Base-by-base conservation (phyloP, 495 filamentous ascomycete genomes). In the Daldinia bambusicola region DNA sequence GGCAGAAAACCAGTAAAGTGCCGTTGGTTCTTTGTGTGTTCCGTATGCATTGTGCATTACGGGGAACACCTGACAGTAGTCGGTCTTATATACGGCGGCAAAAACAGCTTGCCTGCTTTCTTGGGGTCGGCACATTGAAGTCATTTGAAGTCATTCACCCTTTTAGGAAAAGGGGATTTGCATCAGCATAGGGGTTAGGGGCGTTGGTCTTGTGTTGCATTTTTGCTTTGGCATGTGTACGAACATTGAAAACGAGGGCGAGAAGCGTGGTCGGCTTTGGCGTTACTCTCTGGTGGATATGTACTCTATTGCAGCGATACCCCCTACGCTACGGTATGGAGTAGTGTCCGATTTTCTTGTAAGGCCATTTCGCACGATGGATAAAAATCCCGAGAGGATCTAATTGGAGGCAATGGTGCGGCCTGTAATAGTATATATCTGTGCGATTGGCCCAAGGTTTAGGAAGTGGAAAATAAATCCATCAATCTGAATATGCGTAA, bases 271-370 rank as follows among this genome's bases (percentile, higher is more conserved):
- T 43, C 61, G 69, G 60, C 50, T 56, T 65, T 61, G 70, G 63
- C 65, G 63, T 72, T 64, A 40, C 40, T 61, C 43, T 16, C 48
- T 38, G 61, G 61, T 63, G 70, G 64, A 69, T 55, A 62, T 72
- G 64, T 67, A 68, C 55, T 69, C 20, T 69, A 64, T 69, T 64
- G 55, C 51, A 51, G 41, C 70, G 70, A 72, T 72, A 72, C 70
- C 70, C 70, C 70, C 66, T 67, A 63, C 59, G 22, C 37, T 36
- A 43, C 57, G 57, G 52, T 60, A 60, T 30, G 69, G 63, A 71
- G 52, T 64, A 63, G 41, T 26, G 57, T 56, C 55, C 36, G 30
- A 43, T 16, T 38, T 38, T 66, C 37, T 61, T 63, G 12, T 12
- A 48, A 55, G 36, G 41, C 43, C 26, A 48, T n/a, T 18, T 45